Conservation (phyloP, 768 basidiomycete genomes). For the Xerocomus spinulosus region DNA sequence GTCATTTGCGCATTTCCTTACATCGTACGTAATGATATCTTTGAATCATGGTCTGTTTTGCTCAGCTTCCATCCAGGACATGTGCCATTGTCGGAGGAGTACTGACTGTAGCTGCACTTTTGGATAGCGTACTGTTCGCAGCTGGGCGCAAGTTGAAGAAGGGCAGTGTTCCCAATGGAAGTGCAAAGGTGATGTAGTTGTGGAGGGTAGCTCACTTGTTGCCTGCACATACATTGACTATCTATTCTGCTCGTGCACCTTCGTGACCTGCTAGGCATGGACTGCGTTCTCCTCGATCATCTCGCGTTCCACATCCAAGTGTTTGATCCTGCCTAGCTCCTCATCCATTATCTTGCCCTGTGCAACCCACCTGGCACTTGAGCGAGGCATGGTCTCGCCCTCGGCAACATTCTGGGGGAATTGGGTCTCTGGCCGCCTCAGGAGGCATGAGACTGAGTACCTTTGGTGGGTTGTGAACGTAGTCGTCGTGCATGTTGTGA, state of each 20-base stretch:
- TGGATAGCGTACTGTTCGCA: conserved; percentile 85
- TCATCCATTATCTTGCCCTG: conserved; percentile 8
- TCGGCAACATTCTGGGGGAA: conserved; percentile 13
- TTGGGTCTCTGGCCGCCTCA: background rate
- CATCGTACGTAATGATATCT: conserved; percentile 64
- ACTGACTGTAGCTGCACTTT: conserved; percentile 83
- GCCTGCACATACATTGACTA: conserved; percentile 13
- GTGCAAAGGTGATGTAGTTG: conserved; percentile 30
- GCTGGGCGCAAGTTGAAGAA: conserved; percentile 74
- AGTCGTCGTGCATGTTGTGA: conserved; percentile 35
- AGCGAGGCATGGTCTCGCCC: background rate
- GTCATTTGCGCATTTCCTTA: conserved; percentile 96
- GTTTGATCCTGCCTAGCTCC: conserved; percentile 15
- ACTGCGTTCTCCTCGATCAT: conserved; percentile 21
- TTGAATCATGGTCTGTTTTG: background rate
- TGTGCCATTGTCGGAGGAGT: conserved; percentile 98
- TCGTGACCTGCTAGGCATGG: conserved; percentile 9
- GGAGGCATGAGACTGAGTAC: background rate
- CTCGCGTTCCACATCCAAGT: conserved; percentile 14
- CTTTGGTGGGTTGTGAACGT: conserved; percentile 8
- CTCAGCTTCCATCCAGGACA: conserved; percentile 48
- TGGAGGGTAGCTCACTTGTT: conserved; percentile 5
- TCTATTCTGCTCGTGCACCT: conserved; percentile 7
- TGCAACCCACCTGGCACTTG: conserved; percentile 21
- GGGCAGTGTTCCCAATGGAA: conserved; percentile 31